Evolutionary conservation across 2,329 filamentous ascomycete genomes (phyloP).

Genomic region (Fusarium decemcellulare): DNA sequence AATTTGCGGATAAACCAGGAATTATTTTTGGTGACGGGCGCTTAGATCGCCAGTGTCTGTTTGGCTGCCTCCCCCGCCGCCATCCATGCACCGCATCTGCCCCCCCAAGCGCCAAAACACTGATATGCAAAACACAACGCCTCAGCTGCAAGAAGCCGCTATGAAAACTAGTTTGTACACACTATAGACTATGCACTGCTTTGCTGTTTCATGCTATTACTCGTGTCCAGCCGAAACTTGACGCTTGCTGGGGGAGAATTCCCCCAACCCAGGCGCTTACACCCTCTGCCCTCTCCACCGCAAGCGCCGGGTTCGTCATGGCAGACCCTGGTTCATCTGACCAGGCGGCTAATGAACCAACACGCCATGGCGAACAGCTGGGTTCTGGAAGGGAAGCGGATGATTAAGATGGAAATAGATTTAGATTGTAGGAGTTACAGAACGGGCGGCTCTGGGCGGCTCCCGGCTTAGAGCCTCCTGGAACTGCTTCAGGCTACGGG

Average conservation of each 20-base stretch:
- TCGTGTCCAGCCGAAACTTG: constrained; percentile 17
- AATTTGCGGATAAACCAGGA: not conserved
- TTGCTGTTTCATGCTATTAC: constrained; percentile 10
- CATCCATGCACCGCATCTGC: not conserved
- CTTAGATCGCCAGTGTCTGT: not conserved
- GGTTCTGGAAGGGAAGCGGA: not conserved
- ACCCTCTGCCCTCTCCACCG: constrained; percentile 1
- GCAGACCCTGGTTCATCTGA: constrained; percentile 21
- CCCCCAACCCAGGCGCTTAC: constrained; percentile 30
- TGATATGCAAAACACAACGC: not conserved
- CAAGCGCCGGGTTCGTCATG: constrained; percentile 35
- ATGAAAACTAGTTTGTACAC: not conserved
- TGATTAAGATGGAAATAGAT: constrained; percentile 24
- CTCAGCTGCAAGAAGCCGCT: not conserved
- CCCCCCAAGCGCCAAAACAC: constrained; percentile 11
- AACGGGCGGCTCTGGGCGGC: constrained; percentile 16
- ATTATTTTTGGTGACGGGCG: constrained; percentile 18
- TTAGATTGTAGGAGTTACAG: not conserved
- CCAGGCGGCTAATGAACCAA: constrained; percentile 21
- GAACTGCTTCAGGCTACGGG: constrained; percentile 10
- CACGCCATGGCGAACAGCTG: not conserved
- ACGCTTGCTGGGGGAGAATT: not conserved
- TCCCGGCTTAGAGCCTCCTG: constrained; percentile 11
- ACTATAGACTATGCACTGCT: not conserved
- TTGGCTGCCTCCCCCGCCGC: constrained; percentile 35